Evolutionary conservation across 805 yeast genomes (phyloP).

Genomic region (Kodamaea lidongshanica): DNA sequence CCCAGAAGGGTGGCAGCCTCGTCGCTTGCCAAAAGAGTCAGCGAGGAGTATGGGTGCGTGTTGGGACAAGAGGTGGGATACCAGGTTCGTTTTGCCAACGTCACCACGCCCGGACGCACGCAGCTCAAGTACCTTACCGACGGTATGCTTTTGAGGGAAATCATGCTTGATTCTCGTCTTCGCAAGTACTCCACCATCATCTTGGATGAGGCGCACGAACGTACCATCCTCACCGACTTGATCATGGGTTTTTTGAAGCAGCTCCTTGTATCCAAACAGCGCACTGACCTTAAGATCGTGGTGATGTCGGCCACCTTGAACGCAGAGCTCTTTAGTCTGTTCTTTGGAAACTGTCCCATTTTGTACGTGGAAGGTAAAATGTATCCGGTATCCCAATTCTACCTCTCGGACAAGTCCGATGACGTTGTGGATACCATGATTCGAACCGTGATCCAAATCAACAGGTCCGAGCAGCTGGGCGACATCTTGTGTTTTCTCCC

Average conservation of each 20-base stretch:
- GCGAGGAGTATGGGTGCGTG: slow-evolving; percentile 74
- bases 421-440: slow-evolving; percentile 80
- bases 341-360: slow-evolving; percentile 77
- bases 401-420: slow-evolving; percentile 58
- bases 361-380: slow-evolving; percentile 84
- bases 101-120: slow-evolving; percentile 49
- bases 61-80: slow-evolving; percentile 86
- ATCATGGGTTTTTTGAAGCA: slow-evolving; percentile 82
- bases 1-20: slow-evolving; percentile 98
- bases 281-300: slow-evolving; percentile 59
- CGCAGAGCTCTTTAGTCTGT: slow-evolving; percentile 77
- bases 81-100: slow-evolving; percentile 84
- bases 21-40: slow-evolving; percentile 84
- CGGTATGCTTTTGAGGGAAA: slow-evolving; percentile 93
- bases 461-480: slow-evolving; percentile 74
- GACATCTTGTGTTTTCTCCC: slow-evolving; percentile 90
- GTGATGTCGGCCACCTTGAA: slow-evolving; percentile 97
- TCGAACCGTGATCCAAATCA: slow-evolving; percentile 69
- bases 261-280: slow-evolving; percentile 43
- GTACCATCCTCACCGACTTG: slow-evolving; percentile 87
- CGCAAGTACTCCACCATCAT: slow-evolving; percentile 67
- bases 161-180: slow-evolving; percentile 67
- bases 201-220: slow-evolving; percentile 96
- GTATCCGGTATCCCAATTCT: slow-evolving; percentile 73
- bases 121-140: slow-evolving; percentile 84